These are phyloP conservation scores for Kodamaea sagamina DNA, from an alignment of 805 yeast species.

Conservation along the genomic window DNA sequence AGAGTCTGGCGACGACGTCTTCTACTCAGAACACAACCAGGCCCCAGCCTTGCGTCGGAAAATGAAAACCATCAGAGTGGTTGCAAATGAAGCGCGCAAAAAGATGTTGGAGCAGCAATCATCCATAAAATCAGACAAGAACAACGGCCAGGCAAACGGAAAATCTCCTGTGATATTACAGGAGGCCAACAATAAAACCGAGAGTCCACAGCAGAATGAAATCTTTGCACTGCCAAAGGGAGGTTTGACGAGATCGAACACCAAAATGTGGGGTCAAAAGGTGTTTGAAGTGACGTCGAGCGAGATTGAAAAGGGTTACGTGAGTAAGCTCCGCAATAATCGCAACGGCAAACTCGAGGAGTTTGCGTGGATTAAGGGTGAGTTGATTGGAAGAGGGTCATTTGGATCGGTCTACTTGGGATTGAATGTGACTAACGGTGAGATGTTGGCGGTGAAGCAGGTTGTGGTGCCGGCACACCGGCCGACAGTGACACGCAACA, in stretches of 20 bases:
- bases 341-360: constrained; percentile 70
- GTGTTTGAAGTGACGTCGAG: constrained; percentile 87
- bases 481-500: not conserved
- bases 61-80: constrained; percentile 89
- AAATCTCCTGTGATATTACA: not conserved
- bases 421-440: constrained; percentile 93
- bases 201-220: constrained; percentile 4
- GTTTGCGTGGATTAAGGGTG: constrained; percentile 98
- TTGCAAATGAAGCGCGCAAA: constrained; percentile 81
- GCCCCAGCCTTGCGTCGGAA: constrained; percentile 52
- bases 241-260: constrained; percentile 67
- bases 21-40: constrained; percentile 37
- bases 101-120: constrained; percentile 31
- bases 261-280: constrained; percentile 97
- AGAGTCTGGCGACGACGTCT: constrained; percentile 34
- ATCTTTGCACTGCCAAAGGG: constrained; percentile 10
- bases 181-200: constrained; percentile 3
- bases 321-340: constrained; percentile 63
- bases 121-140: constrained; percentile 9
- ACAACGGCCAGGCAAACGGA: not conserved
- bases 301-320: constrained; percentile 60
- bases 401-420: constrained; percentile 94
- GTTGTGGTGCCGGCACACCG: constrained; percentile 54
- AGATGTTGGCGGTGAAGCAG: constrained; percentile 98
- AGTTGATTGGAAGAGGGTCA: constrained; percentile 92